Evolutionary conservation across 176 grass and related monocot species (phyloP).

Genomic region (Typha latifolia): DNA sequence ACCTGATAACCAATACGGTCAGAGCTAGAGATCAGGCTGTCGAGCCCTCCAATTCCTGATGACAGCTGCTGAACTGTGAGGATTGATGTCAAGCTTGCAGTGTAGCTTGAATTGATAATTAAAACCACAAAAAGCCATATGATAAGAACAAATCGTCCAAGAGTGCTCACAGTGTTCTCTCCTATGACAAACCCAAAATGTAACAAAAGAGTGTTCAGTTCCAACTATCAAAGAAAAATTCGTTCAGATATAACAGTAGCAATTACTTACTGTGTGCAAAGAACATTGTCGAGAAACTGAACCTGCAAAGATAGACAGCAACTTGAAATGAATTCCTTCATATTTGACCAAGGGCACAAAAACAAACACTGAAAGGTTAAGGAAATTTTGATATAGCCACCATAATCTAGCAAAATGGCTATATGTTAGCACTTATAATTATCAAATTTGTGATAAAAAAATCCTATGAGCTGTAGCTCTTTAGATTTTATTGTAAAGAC

Average conservation of each 20-base stretch:
- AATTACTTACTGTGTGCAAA: constrained; percentile 64
- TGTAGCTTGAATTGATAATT: constrained; percentile 96
- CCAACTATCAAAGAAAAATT: neutral
- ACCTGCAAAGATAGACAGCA: constrained; percentile 42
- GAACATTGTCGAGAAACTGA: constrained; percentile 94
- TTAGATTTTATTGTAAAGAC: too few relatives aligned
- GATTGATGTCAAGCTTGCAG: constrained; percentile 86
- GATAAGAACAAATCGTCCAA: constrained; percentile 66
- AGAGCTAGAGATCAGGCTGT: constrained; percentile 47
- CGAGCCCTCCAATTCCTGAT: constrained; percentile 64
- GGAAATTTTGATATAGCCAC: neutral
- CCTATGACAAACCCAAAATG: constrained; percentile 31
- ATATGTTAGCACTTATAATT: neutral
- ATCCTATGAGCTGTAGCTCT: too few relatives aligned
- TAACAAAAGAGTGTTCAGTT: neutral
- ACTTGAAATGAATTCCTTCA: neutral
- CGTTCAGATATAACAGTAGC: neutral
- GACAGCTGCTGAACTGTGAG: constrained; percentile 92
- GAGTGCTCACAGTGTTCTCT: constrained; percentile 84
- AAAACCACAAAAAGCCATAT: constrained; percentile 93
- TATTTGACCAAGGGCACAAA: neutral
- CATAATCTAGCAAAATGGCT: neutral
- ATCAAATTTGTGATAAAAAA: too few relatives aligned
- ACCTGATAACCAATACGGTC: constrained; percentile 77
- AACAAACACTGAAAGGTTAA: neutral